These are phyloP conservation scores for Stentor roeselii DNA, from an alignment of 73 alveolate genomes.

Conservation along the genomic window DNA sequence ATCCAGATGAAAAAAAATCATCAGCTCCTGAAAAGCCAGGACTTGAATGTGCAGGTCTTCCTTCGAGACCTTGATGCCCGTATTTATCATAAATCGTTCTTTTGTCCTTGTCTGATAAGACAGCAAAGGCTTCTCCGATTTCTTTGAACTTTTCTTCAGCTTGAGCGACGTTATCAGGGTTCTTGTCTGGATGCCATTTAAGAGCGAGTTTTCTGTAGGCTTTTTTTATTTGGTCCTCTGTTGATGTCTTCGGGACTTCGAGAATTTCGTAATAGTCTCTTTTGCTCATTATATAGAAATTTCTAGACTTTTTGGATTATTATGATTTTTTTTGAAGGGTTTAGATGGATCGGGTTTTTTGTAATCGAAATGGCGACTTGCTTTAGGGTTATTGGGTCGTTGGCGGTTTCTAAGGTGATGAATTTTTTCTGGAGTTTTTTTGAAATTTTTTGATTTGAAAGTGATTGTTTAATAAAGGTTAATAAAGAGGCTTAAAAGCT, in stretches of 20 bases:
- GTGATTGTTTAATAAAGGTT: too few species aligned
- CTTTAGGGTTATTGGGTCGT: too few species aligned
- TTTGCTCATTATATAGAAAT: too few species aligned
- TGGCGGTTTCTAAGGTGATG: too few species aligned
- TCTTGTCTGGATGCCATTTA: conserved; percentile 96
- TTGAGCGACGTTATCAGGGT: conserved; percentile 82
- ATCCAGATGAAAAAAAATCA: conserved; percentile 39
- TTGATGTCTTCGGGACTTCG: conserved; percentile 68
- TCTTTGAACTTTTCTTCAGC: conserved; percentile 87
- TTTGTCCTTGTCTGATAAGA: conserved; percentile 82
- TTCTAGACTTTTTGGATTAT: too few species aligned
- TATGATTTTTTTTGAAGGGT: too few species aligned
- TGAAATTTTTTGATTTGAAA: too few species aligned
- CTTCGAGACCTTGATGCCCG: conserved; percentile 79
- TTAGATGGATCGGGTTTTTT: too few species aligned
- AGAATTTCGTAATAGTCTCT: conserved; percentile 76
- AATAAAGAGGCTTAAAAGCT: too few species aligned
- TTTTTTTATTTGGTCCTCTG: conserved; percentile 70
- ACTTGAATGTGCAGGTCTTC: not conserved
- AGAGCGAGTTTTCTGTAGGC: conserved; percentile 80
- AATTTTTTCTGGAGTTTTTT: too few species aligned
- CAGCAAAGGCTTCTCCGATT: conserved; percentile 94
- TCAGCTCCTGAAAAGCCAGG: conserved; percentile 34
- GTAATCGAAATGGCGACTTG: too few species aligned
- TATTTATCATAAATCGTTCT: conserved; percentile 85